Evolutionary conservation across 1,284 basidiomycete genomes (phyloP).

Genomic region (Limonomyces culmigenus): DNA sequence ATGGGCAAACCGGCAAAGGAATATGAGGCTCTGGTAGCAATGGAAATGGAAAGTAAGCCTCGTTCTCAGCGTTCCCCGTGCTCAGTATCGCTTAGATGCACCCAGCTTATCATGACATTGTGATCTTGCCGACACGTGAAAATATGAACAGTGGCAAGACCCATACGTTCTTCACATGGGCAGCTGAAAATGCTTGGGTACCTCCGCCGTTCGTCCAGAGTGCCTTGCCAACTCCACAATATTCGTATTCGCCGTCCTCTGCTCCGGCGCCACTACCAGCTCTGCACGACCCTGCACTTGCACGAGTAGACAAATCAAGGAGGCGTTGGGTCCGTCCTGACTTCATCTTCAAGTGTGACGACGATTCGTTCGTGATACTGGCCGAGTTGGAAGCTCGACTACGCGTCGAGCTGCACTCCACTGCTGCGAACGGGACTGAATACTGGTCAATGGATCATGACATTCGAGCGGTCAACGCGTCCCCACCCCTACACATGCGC

Average conservation of each 20-base stretch:
- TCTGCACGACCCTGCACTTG: conserved; percentile 38
- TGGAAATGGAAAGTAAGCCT: conserved; percentile 83
- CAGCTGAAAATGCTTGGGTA: conserved; percentile 81
- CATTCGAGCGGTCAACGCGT: not conserved
- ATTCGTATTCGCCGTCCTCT: conserved; percentile 46
- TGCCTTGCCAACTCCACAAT: conserved; percentile 24
- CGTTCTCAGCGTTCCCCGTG: conserved; percentile 1
- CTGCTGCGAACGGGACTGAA: not conserved
- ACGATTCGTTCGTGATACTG: conserved; percentile 88
- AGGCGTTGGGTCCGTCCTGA: conserved; percentile 61
- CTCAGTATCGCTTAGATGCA: not conserved
- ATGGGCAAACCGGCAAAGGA: conserved; percentile 73
- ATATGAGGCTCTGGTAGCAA: conserved; percentile 63
- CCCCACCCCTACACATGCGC: conserved; percentile 1
- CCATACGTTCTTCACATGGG: conserved; percentile 77
- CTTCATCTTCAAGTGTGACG: conserved; percentile 85
- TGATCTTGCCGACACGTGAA: conserved; percentile 71
- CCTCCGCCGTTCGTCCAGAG: conserved; percentile 48
- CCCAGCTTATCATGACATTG: conserved; percentile 82
- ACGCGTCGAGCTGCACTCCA: conserved; percentile 46
- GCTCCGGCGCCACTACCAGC: conserved; percentile 37
- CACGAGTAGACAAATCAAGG: too few relatives aligned
- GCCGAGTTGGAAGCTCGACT: conserved; percentile 81
- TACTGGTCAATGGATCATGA: not conserved
- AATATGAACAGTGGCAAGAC: conserved; percentile 91